Evolutionary conservation across 768 basidiomycete genomes (phyloP).

Genomic region (Mycena floridula): DNA sequence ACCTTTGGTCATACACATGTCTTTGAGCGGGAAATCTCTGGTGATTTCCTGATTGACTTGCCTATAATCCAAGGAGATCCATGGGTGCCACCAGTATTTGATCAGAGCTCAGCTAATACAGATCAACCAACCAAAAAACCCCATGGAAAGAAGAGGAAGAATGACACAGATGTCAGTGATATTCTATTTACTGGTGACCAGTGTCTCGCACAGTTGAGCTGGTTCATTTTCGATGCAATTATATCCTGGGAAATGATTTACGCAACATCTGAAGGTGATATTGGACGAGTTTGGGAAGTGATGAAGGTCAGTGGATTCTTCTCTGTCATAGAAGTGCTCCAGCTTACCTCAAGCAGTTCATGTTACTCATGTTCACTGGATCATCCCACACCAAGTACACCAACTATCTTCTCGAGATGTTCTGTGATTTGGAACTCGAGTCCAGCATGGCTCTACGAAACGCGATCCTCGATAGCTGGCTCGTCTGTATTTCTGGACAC

Average conservation of each 20-base stretch:
- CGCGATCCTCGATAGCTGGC: slow-evolving; percentile 21
- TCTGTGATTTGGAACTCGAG: slow-evolving; percentile 21
- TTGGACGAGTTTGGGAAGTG: slow-evolving; percentile 17
- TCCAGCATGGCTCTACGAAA: slow-evolving; percentile 9
- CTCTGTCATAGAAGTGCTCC: neutral
- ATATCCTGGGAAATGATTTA: slow-evolving; percentile 17
- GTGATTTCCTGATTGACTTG: neutral
- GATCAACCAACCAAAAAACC: neutral
- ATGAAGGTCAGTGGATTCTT: slow-evolving; percentile 14
- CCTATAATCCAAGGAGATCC: neutral
- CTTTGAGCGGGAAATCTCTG: slow-evolving; percentile 10
- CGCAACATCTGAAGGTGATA: slow-evolving; percentile 18
- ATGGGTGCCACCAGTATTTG: neutral
- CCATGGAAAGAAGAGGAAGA: neutral
- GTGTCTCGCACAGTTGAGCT: slow-evolving; percentile 12
- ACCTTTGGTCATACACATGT: neutral
- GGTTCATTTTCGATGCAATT: slow-evolving; percentile 16
- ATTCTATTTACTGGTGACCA: neutral
- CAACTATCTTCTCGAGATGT: slow-evolving; percentile 19
- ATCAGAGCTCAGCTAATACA: neutral
- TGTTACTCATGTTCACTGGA: slow-evolving; percentile 20
- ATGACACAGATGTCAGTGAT: neutral
- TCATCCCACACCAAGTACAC: slow-evolving; percentile 19
- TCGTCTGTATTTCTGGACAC: slow-evolving; percentile 11
- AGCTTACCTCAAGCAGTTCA: neutral